These are phyloP conservation scores for Bocquillonia castaneifolia DNA, from an alignment of 441 rosid genomes.

Conservation along the genomic window DNA sequence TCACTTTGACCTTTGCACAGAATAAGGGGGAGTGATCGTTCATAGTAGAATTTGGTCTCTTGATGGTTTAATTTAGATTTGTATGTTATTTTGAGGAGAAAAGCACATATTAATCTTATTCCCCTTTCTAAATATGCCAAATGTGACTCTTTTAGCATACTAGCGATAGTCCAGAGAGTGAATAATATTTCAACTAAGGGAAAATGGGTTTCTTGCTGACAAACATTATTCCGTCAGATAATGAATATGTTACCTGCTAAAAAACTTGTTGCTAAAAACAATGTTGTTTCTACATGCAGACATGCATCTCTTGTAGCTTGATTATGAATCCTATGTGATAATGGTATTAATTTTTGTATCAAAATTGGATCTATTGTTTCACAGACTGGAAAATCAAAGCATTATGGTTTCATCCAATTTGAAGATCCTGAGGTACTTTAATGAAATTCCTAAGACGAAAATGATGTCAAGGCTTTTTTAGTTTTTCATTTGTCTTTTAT, in stretches of 20 bases:
- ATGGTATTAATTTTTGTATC: neutral
- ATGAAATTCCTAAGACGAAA: neutral
- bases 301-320: too few species aligned
- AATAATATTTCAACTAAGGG: neutral
- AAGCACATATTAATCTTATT: too few species aligned
- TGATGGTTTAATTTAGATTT: too few species aligned
- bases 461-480: neutral
- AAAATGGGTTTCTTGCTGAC: neutral
- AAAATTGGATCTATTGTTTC: slow-evolving; percentile 16
- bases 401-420: slow-evolving; percentile 81
- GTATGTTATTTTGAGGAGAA: too few species aligned
- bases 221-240: neutral
- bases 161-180: neutral
- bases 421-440: slow-evolving; percentile 65
- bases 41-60: too few species aligned
- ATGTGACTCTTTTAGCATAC: too few species aligned
- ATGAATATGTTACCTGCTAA: too few species aligned
- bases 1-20: too few species aligned
- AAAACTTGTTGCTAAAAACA: neutral
- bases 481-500: neutral
- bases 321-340: neutral
- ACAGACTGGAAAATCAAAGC: slow-evolving; percentile 92
- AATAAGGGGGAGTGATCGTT: too few species aligned
- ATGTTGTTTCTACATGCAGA: neutral
- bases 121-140: neutral